These are phyloP conservation scores for Udeniomyces megalosporus DNA, from an alignment of 768 basidiomycete species.

Conservation along the genomic window DNA sequence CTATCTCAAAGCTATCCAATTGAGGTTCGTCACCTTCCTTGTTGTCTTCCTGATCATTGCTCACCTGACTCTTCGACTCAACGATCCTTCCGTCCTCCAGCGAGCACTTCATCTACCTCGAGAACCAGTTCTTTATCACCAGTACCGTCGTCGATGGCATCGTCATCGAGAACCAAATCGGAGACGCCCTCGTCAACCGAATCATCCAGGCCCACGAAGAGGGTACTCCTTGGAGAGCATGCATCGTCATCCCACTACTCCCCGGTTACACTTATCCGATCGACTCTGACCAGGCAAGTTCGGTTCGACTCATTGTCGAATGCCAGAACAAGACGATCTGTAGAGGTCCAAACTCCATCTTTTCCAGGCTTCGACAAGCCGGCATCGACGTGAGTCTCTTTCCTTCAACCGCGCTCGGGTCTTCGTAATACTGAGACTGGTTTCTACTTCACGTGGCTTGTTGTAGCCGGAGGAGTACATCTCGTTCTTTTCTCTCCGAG, in stretches of 20 bases:
- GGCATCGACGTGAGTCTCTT: conserved; percentile 60
- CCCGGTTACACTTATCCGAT: conserved; percentile 89
- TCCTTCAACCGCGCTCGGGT: not conserved
- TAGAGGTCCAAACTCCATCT: conserved; percentile 83
- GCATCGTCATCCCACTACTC: conserved; percentile 75
- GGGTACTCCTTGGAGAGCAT: conserved; percentile 64
- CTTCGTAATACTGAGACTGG: not conserved
- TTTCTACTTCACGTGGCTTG: not conserved
- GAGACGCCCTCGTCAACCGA: conserved; percentile 78
- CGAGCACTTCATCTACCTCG: conserved; percentile 96
- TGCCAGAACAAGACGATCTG: conserved; percentile 82
- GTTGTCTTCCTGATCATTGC: no score
- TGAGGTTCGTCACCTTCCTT: not conserved
- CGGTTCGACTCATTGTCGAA: conserved; percentile 86
- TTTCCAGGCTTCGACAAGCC: conserved; percentile 62
- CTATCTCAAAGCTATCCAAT: conserved; percentile 48
- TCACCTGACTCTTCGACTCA: not conserved
- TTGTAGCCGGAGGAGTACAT: conserved; percentile 84
- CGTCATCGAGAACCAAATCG: conserved; percentile 79
- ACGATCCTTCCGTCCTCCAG: conserved; percentile 68
- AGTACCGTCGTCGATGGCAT: conserved; percentile 66
- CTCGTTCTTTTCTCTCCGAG: conserved; percentile 72
- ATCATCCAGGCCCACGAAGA: conserved; percentile 76
- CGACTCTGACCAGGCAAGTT: conserved; percentile 81
- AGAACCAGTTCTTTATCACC: conserved; percentile 50